Percentiles rank a stretch among this genome's conserved stretches.
These are phyloP conservation scores for Abrus pulchellus DNA, from an alignment of 306 rosid genomes.

Conservation along the genomic window DNA sequence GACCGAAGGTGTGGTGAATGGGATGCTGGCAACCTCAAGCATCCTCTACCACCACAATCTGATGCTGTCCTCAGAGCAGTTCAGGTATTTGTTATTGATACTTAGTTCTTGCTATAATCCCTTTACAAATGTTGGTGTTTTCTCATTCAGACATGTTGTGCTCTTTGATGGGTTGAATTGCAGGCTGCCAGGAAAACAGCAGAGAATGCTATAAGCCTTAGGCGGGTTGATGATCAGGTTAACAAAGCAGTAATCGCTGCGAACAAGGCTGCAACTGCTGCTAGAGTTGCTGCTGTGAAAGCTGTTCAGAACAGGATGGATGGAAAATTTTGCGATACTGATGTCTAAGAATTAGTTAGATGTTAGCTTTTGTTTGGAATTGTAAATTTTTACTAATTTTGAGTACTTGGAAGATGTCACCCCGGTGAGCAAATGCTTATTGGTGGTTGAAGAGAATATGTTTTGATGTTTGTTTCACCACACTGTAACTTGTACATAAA, in stretches of 20 bases:
- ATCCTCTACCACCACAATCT: conserved; percentile 63
- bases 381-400: conserved; percentile 74
- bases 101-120: not conserved
- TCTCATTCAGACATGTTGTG: not conserved
- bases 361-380: conserved; percentile 55
- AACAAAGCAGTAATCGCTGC: conserved; percentile 86
- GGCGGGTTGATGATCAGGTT: conserved; percentile 77
- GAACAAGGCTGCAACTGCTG: conserved; percentile 90
- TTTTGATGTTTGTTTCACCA: conserved; percentile 60
- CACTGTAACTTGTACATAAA: conserved; percentile 83
- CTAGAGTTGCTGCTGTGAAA: conserved; percentile 97
- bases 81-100: conserved; percentile 62
- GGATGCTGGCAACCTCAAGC: conserved; percentile 90
- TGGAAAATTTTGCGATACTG: conserved; percentile 83
- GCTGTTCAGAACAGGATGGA: conserved; percentile 96
- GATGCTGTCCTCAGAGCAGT: conserved; percentile 76
- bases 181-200: conserved; percentile 92
- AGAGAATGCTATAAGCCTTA: conserved; percentile 71
- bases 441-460: conserved; percentile 71
- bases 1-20: conserved; percentile 90
- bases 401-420: conserved; percentile 68
- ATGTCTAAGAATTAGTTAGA: conserved; percentile 54
- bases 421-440: conserved; percentile 77
- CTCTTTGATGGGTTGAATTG: conserved; percentile 37
- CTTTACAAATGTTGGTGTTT: not conserved